Percentiles rank a stretch among this genome's conserved stretches.
Evolutionary conservation across 805 yeast genomes (phyloP).

Genomic region (Saturnispora sanitii): DNA sequence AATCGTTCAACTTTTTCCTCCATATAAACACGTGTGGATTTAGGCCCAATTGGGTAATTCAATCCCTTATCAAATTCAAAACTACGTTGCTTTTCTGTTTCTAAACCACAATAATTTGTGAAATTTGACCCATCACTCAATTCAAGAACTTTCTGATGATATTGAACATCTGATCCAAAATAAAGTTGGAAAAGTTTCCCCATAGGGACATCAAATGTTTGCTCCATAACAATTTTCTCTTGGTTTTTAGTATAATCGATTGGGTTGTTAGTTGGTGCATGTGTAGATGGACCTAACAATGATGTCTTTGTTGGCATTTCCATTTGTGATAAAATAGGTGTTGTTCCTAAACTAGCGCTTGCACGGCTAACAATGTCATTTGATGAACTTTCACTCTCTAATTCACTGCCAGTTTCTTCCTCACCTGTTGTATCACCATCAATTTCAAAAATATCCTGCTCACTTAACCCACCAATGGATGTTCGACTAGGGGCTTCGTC

Average conservation of each 20-base stretch:
- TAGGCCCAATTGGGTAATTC: constrained; percentile 83
- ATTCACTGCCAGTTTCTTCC: constrained; percentile 19
- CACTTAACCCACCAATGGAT: constrained; percentile 14
- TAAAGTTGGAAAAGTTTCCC: constrained; percentile 63
- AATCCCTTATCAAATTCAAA: constrained; percentile 68
- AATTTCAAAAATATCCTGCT: constrained; percentile 24
- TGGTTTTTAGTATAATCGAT: constrained; percentile 35
- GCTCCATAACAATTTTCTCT: constrained; percentile 43
- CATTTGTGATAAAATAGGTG: background rate
- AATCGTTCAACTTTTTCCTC: constrained; percentile 48
- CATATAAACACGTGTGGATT: constrained; percentile 62
- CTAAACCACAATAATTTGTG: constrained; percentile 30
- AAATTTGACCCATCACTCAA: constrained; percentile 40
- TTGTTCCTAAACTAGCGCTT: background rate
- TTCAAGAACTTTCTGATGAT: constrained; percentile 31
- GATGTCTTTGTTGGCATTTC: background rate
- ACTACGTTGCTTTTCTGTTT: constrained; percentile 31
- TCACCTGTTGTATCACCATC: constrained; percentile 24
- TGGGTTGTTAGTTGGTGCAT: constrained; percentile 45
- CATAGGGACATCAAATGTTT: constrained; percentile 56
- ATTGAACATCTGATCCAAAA: constrained; percentile 50
- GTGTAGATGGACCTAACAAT: constrained; percentile 50
- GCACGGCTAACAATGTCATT: no score
- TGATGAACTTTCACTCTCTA: constrained; percentile 8
- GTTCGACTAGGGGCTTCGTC: constrained; percentile 12